Conservation (phyloP, 148 eudicot genomes). For the Chenopodium formosanum region DNA sequence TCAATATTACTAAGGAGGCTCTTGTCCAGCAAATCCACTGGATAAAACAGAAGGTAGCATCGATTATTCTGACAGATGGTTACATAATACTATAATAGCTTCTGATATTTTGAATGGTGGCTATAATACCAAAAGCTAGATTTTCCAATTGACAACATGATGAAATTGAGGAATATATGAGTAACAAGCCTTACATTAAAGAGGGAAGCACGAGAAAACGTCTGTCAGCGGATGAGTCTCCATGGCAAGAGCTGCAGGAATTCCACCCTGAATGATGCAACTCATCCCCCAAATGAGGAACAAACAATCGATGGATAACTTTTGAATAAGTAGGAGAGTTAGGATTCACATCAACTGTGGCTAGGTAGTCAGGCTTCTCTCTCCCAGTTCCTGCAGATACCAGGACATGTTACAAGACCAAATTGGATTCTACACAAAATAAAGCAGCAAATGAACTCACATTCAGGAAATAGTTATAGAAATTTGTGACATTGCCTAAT, state of each 20-base stretch:
- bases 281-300: constrained; percentile 83
- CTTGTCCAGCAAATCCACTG: neutral
- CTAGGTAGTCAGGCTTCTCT: constrained; percentile 90
- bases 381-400: constrained; percentile 65
- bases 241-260: constrained; percentile 96
- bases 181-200: constrained; percentile 50
- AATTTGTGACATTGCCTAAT: neutral
- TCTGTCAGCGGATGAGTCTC: constrained; percentile 70
- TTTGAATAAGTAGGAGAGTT: constrained; percentile 69
- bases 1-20: neutral
- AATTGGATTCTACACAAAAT: neutral
- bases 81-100: neutral
- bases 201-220: constrained; percentile 90
- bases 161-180: neutral
- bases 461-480: neutral
- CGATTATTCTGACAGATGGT: neutral
- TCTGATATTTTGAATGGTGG: neutral
- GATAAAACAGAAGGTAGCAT: too few relatives aligned
- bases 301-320: constrained; percentile 82
- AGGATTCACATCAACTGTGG: constrained; percentile 89
- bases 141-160: neutral
- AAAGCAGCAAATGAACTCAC: neutral
- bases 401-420: neutral
- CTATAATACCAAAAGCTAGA: neutral
- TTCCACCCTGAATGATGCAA: constrained; percentile 99